These are phyloP conservation scores for Didymella segeticola DNA, from an alignment of 2,329 filamentous ascomycete genomes.

Conservation along the genomic window DNA sequence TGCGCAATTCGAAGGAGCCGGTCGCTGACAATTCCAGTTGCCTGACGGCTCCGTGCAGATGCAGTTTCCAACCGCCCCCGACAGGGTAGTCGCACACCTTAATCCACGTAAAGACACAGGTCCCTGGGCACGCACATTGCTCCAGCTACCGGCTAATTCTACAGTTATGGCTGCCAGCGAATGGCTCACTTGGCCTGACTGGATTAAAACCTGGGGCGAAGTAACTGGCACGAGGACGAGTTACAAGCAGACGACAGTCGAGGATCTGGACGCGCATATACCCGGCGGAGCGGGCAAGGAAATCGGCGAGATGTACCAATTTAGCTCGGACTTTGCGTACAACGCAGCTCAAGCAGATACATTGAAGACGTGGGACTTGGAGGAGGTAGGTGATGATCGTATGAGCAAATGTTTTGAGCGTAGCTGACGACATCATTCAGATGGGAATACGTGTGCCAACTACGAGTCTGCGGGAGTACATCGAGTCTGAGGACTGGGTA, in stretches of 20 bases:
- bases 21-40: slow-evolving; percentile 6
- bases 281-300: slow-evolving; percentile 34
- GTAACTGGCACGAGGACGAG: slow-evolving; percentile 25
- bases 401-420: neutral
- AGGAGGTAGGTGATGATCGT: slow-evolving; percentile 12
- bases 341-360: slow-evolving; percentile 36
- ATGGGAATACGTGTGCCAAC: slow-evolving; percentile 20
- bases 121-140: slow-evolving; percentile 25
- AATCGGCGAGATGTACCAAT: slow-evolving; percentile 37
- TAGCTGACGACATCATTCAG: slow-evolving; percentile 7
- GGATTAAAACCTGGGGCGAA: slow-evolving; percentile 30
- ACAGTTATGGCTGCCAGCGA: slow-evolving; percentile 34
- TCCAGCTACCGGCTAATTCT: slow-evolving; percentile 26
- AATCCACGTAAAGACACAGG: slow-evolving; percentile 26
- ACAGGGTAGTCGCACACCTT: slow-evolving; percentile 22
- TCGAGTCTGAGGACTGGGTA: slow-evolving; percentile 24
- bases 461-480: slow-evolving; percentile 17
- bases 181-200: slow-evolving; percentile 29
- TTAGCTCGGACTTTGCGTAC: slow-evolving; percentile 42
- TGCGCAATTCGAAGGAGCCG: neutral
- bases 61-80: slow-evolving; percentile 19
- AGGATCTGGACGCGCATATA: slow-evolving; percentile 26
- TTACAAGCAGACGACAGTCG: slow-evolving; percentile 24
- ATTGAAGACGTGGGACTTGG: slow-evolving; percentile 17
- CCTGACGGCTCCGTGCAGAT: slow-evolving; percentile 26